Conservation (phyloP, 345 rosid genomes). For the Acer saccharum region DNA sequence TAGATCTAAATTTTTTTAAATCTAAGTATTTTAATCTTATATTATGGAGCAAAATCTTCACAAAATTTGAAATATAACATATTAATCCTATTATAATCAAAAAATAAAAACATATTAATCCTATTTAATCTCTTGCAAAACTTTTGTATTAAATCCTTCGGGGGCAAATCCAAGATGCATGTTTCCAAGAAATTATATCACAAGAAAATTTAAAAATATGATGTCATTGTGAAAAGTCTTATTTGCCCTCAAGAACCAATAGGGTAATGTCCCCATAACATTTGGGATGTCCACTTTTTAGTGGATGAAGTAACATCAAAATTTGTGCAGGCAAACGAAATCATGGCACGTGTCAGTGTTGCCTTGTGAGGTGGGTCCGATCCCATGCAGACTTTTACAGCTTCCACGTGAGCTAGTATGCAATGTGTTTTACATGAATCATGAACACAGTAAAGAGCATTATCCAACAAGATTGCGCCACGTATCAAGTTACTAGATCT, state of each 20-base stretch:
- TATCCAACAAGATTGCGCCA: conserved; percentile 25
- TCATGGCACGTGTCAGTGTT: conserved; percentile 48
- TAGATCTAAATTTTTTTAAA: neutral
- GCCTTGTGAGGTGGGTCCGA: conserved; percentile 45
- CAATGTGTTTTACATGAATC: conserved; percentile 17
- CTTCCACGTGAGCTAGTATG: conserved; percentile 55
- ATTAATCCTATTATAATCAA: neutral
- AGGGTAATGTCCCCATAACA: neutral
- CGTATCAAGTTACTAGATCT: conserved; percentile 22
- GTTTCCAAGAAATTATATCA: conserved; percentile 15
- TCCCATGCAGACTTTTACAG: conserved; percentile 27
- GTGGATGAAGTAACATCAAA: conserved; percentile 28
- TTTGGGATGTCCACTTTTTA: conserved; percentile 11
- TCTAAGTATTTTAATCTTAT: neutral
- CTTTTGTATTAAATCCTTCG: neutral
- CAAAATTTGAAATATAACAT: neutral
- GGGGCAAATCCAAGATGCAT: neutral
- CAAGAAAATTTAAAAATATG: neutral
- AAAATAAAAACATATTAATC: neutral
- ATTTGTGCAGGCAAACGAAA: conserved; percentile 11
- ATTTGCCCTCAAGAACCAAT: neutral
- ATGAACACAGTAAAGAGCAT: conserved; percentile 1
- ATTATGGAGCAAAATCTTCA: neutral
- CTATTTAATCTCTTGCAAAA: neutral
- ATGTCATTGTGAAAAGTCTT: neutral